Evolutionary conservation across 2,329 filamentous ascomycete genomes (phyloP), one percentile per base, ranked within the genome.

Genomic region (Berkeleyomyces rouxiae): DNA sequence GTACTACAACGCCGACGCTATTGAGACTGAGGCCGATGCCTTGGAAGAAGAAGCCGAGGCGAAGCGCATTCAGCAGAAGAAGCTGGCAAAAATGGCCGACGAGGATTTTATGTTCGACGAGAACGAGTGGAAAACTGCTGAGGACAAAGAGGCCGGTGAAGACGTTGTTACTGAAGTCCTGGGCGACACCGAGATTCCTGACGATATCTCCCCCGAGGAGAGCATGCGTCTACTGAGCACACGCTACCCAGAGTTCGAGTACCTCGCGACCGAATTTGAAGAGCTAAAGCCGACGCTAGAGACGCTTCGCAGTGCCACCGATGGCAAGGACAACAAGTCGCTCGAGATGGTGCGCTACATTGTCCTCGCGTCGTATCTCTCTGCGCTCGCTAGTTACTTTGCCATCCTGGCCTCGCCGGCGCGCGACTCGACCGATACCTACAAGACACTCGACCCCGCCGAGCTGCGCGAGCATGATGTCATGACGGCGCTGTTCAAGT

Each of bases 61-160:
- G 2, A 85, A 86, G 72, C 80, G 90, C 66, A 74, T 99, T 65
- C 92, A 97, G 72, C 85, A 90, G 74, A 96, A 96, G 78, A 92
- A 93, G 71, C 74, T 97, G 33, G 81, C 90, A 68, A 85, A 87
- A 67, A 93, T 99, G 88, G 82, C 84, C 4, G 91, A 95, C 67
- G 87, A 87, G 46, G 93, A 99, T 71, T 99, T 96, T 70, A 86
- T 90, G 7, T 95, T 97, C 67, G 90, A 97, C 68, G 88, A 95
- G 70, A 81, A 83, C 49, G 90, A 95, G 67, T 97, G 92, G 93
- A 72, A 85, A 44, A 82, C 80, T 36, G 75, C 78, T 13, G 79
- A 78, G 2, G 77, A 77, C 13, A 76, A 78, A 31, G 76, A 75
- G 1, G 76, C 77, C 1, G 76, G 78, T 42, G 76, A 77, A 64